Percentiles rank a stretch among this genome's conserved stretches.
These are phyloP conservation scores for Tetracladium setigerum DNA, from an alignment of 495 filamentous ascomycete genomes.

Conservation along the genomic window DNA sequence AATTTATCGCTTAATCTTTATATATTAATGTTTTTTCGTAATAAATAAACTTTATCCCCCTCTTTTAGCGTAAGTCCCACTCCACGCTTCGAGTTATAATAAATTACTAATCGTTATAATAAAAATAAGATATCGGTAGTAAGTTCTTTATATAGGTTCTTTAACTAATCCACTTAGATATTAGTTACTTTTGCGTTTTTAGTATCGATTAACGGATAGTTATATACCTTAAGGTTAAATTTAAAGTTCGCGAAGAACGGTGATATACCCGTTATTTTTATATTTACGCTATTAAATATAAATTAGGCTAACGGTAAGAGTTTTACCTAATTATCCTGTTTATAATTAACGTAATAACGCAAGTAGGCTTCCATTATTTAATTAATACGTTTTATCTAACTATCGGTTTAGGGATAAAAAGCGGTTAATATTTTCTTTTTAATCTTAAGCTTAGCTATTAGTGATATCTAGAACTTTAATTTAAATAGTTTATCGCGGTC, in stretches of 20 bases:
- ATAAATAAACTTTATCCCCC: slow-evolving; percentile 24
- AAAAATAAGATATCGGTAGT: slow-evolving; percentile 14
- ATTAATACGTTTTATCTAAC: not conserved
- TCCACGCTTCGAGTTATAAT: slow-evolving; percentile 9
- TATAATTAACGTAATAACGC: slow-evolving; percentile 3
- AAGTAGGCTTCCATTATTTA: not conserved
- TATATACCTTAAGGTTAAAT: slow-evolving; percentile 10
- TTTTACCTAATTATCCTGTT: slow-evolving; percentile 3
- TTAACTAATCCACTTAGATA: slow-evolving; percentile 4
- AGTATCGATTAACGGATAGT: not conserved
- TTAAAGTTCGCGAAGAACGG: slow-evolving; percentile 8
- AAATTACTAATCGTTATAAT: slow-evolving; percentile 7
- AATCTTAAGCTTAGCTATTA: not conserved
- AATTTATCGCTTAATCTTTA: slow-evolving; percentile 22
- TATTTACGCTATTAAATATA: not conserved
- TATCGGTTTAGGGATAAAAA: slow-evolving; percentile 1
- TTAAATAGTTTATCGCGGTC: slow-evolving; percentile 12
- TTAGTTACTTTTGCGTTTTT: not conserved
- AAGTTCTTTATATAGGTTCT: slow-evolving; percentile 12
- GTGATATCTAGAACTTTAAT: slow-evolving; percentile 4
- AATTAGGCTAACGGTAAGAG: not conserved
- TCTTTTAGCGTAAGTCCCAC: slow-evolving; percentile 15
- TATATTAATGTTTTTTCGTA: slow-evolving; percentile 21
- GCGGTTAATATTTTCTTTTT: slow-evolving; percentile 1
- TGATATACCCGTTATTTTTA: not conserved